Evolutionary conservation across 1,284 basidiomycete genomes (phyloP).

Genomic region (Rhodotorula sp.): DNA sequence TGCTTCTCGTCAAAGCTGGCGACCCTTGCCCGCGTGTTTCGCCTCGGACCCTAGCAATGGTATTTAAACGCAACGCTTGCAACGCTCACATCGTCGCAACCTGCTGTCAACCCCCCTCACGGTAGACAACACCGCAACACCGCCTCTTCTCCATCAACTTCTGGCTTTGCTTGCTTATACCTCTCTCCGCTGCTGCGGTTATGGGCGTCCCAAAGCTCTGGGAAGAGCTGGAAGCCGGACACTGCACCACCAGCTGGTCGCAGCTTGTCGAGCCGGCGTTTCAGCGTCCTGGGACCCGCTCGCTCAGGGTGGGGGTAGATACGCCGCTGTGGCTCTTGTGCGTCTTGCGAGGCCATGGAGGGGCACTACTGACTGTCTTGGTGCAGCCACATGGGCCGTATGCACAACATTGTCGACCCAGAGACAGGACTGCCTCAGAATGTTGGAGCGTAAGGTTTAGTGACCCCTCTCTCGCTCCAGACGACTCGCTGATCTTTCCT

Average conservation of each 20-base stretch:
- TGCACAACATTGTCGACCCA: constrained; percentile 5
- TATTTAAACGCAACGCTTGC: no score
- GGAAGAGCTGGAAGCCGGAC: constrained; percentile 22
- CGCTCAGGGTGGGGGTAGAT: constrained; percentile 52
- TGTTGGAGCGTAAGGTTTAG: constrained; percentile 2
- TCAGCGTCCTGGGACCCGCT: constrained; percentile 44
- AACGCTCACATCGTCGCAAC: no score
- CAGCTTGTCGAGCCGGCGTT: constrained; percentile 13
- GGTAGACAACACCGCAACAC: no score
- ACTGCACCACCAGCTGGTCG: constrained; percentile 12
- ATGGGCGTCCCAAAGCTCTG: constrained; percentile 36
- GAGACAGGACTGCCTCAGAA: constrained; percentile 5
- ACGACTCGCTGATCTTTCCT: constrained; percentile 50
- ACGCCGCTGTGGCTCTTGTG: constrained; percentile 47
- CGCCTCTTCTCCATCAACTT: background rate
- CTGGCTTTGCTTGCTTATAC: no score
- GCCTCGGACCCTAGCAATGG: no score
- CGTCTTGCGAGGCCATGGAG: background rate
- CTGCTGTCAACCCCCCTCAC: no score
- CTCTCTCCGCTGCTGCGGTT: background rate
- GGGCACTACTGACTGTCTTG: background rate
- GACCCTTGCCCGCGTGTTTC: no score
- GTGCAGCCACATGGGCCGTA: constrained; percentile 13
- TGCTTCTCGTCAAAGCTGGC: no score
- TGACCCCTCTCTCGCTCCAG: background rate